Evolutionary conservation across 768 basidiomycete species (phyloP), one percentile per base, ranked within the genome.

Genomic region (Termitomyces sp.): DNA sequence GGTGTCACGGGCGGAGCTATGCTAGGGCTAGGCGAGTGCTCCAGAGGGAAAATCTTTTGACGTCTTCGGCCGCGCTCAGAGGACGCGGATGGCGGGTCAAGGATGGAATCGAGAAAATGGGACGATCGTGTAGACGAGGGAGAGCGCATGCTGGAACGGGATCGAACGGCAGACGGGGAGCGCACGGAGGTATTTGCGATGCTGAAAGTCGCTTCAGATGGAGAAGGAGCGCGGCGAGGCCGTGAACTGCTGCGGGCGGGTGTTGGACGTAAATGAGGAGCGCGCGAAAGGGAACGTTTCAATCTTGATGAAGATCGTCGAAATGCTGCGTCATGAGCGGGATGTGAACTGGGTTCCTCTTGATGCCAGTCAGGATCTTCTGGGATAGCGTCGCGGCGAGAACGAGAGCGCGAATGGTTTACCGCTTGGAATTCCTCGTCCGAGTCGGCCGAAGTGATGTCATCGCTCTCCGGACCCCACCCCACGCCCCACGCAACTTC

Each of bases 401-500:
- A 71, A 45, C 71, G 67, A 38, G 78, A 72, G 25, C 69, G 73
- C 6, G 79, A 75, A 40, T 65, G 68, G 20, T 67, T 64, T 65
- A 70, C 32, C 42, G 63, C 15, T 52, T 64, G 67, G 52, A 67
- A 66, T 60, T 69, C 69, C 15, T 72, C 70, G 11, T 73, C 69
- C 6, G 72, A 70, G 3, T 73, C 72, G 11, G 70, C 71, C 1
- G 71, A 69, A 10, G 74, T 72, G 20, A 75, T 74, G 57, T 74
- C 72, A 57, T 83, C 83, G n/a, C 77, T 83, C 53, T 81, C 83
- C 15, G 74, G 73, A 36, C 79, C 86, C 84, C 84, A 90, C 11
- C 91, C 91, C 60, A 92, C 83, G 49, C 84, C 86, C 90, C 91
- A 93, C 2, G 89, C 87, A 7, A 87, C 81, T 56, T 91, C 87